A percentile compares a stretch with the other conserved stretches of the same genome.
Conservation (phyloP, 164 flowering plant genomes). For the Dillenia suffruticosa region DNA sequence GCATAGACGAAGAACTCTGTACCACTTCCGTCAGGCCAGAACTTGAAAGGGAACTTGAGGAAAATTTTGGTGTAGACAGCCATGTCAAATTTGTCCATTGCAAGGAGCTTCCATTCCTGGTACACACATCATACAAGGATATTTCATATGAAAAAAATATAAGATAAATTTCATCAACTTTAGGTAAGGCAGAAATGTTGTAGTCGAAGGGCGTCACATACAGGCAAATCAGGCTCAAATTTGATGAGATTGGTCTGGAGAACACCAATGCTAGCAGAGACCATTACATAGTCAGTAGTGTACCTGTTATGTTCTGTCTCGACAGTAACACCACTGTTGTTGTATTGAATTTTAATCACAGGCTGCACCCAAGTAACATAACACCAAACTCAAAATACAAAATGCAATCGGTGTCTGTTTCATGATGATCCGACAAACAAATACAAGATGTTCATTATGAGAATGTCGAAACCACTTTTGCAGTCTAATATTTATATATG, state of each 20-base stretch:
- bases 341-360: constrained; percentile 31
- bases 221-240: constrained; percentile 37
- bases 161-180: neutral
- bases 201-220: neutral
- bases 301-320: constrained; percentile 42
- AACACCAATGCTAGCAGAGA: constrained; percentile 44
- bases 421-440: no score
- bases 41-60: constrained; percentile 30
- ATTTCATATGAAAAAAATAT: no score
- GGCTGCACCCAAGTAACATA: constrained; percentile 13
- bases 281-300: constrained; percentile 27
- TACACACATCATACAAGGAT: neutral
- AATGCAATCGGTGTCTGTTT: no score
- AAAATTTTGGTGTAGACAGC: constrained; percentile 28
- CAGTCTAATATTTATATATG: no score
- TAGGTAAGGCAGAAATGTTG: neutral
- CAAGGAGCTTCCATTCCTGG: constrained; percentile 24
- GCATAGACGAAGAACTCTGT: constrained; percentile 33
- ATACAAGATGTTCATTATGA: no score
- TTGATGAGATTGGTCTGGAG: constrained; percentile 41
- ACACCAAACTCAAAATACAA: no score
- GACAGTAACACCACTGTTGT: constrained; percentile 27
- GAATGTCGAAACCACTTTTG: no score
- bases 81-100: constrained; percentile 27
- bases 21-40: constrained; percentile 37